Evolutionary conservation across 352 stramenopile genomes (phyloP), one percentile per base, ranked within the genome.

Genomic region (Phytophthora sansomeana): DNA sequence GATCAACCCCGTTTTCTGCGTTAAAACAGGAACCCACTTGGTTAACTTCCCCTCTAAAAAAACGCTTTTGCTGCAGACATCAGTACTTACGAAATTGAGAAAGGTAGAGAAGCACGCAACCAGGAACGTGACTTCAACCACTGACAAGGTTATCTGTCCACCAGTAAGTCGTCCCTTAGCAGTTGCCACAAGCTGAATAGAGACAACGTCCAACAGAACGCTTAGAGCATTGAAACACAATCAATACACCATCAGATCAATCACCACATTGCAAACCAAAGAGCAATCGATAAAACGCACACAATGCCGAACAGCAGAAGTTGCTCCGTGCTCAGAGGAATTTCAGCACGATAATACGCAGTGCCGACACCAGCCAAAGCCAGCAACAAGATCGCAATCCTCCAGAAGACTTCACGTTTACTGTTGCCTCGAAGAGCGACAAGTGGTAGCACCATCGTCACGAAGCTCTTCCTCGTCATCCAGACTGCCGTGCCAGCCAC

Each of bases 101-200:
- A 69, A 77, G 1, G 67, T 72, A 9, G 72, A 86, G 56, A 89
- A 79, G 17, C 65, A 32, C 3, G 58, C 43, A 6, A 70, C 67
- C 17, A 78, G 63, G 28, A 78, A 67, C 9, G 72, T 64, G 19
- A 39, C 35, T 55, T 83, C 72, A 30, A 69, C 10, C 3, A 41
- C 48, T 26, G 75, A 57, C 30, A 81, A 51, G 0, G 38, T 19
- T 17, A 80, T 70, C 41, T 71, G 58, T 36, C 41, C 13, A 32
- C 46, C 52, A 17, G 60, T 65, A 43, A 66, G 41, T 10, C 60
- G 51, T 4, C 55, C 52, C 30, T 64, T 54, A 9, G 56, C n/a
- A n/a, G 7, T 14, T 48, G 32, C 48, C 11, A 69, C 26, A 16
- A 75, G 36, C 6, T 42, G 47, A 28, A 81, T 61, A 1, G 62